Conservation (phyloP, 352 stramenopile genomes). For the Phytophthora pinifolia region DNA sequence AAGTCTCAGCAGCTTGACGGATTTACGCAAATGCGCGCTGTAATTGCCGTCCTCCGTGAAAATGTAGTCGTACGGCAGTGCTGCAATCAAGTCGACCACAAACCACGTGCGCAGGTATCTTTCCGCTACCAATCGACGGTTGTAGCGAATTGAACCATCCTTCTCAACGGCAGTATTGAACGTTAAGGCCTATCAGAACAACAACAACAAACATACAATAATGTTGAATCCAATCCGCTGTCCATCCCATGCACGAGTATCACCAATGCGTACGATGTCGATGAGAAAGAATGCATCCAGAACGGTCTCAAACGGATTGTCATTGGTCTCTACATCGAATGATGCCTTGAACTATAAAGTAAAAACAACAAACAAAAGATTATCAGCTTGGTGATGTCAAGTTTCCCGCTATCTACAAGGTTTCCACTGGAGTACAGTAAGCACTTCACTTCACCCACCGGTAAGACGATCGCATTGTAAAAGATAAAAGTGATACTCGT, state of each 20-base stretch:
- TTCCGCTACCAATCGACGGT: conserved; percentile 34
- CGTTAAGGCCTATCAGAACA: conserved; percentile 37
- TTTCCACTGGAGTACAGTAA: too few species aligned
- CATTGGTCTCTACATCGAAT: conserved; percentile 36
- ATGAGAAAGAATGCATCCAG: conserved; percentile 63
- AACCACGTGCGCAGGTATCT: conserved; percentile 57
- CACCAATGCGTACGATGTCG: conserved; percentile 51
- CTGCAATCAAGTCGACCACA: conserved; percentile 44
- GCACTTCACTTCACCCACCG: conserved; percentile 22
- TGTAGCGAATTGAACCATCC: conserved; percentile 50
- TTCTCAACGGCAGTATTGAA: conserved; percentile 61
- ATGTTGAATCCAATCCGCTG: neutral
- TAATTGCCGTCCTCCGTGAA: conserved; percentile 25
- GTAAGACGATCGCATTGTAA: conserved; percentile 69
- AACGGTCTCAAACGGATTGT: conserved; percentile 47
- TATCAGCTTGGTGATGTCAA: neutral
- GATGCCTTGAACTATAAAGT: conserved; percentile 57
- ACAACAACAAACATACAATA: neutral
- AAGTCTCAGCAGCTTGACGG: conserved; percentile 61
- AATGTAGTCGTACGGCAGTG: conserved; percentile 52
- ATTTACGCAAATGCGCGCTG: conserved; percentile 37
- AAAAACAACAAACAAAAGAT: conserved; percentile 1
- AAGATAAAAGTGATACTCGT: conserved; percentile 74
- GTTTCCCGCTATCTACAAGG: too few species aligned
- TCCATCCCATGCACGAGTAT: neutral